Base-by-base conservation (phyloP, 2,329 filamentous ascomycete genomes). In the Hansfordia pulvinata region DNA sequence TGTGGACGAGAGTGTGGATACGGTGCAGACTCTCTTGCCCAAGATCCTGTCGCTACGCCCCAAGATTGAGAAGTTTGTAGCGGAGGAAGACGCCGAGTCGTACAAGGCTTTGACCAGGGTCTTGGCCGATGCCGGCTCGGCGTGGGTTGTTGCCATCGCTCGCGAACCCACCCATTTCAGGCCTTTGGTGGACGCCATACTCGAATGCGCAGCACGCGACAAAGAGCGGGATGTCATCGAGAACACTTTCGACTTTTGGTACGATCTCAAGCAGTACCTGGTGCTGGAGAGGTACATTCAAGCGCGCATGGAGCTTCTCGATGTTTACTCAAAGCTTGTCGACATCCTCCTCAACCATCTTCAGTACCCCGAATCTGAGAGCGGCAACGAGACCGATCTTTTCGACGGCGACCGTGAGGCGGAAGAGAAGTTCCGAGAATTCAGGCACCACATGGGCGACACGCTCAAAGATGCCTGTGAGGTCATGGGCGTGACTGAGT, bases 201-300 rank as follows among this genome's bases (percentile, higher is more conserved):
- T 96, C n/a, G 86, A 96, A 55, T 93, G 85, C 45, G 86, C 83
- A 33, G 72, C 79, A 8, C 70, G 80, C 38, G 90, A 98, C 50
- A 76, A 75, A 47, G 88, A 94, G 28, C 74, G 80, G 34, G 90
- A 98, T 38, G 84, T 86, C 4, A 85, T 98, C 35, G 82, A 84
- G 28, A 75, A 90, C 43, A 98, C 92, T 0, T 98, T 98, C 54
- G 75, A 74, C 39, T 96, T 98, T 58, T 98, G 90, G 90, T 96
- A 92, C 49, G 90, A 98, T 47, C 67, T 98, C 24, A 98, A 98
- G 61, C 85, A 94, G 50, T 94, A 93, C 49, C 64, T 98, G 25
- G 85, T 86, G 2, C 55, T 98, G 28, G 88, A 96, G 19, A 78
- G 78, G 38, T 98, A 94, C 48, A 80, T 82, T 27, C 69, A 85